These are phyloP conservation scores for Chernovozyma aurita DNA, from an alignment of 1,139 yeast species.

Conservation along the genomic window DNA sequence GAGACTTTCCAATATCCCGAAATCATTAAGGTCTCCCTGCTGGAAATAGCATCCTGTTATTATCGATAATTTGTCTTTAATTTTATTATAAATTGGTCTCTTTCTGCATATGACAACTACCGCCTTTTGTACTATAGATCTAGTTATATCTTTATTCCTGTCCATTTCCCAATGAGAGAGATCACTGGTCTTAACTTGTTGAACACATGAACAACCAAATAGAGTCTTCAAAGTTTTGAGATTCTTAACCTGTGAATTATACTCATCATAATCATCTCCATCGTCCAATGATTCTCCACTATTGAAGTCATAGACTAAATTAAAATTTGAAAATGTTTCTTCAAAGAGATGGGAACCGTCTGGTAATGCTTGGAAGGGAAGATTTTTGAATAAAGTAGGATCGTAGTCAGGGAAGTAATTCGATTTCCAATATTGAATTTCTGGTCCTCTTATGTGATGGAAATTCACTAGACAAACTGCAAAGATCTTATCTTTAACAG, in stretches of 20 bases:
- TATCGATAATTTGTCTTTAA: slow-evolving; percentile 84
- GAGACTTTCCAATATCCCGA: slow-evolving; percentile 60
- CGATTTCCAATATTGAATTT: slow-evolving; percentile 88
- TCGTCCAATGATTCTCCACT: slow-evolving; percentile 43
- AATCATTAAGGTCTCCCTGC: slow-evolving; percentile 74
- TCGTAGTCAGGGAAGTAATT: slow-evolving; percentile 41
- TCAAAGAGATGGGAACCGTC: slow-evolving; percentile 92
- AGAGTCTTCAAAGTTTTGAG: slow-evolving; percentile 72
- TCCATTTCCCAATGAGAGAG: slow-evolving; percentile 43
- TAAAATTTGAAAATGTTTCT: slow-evolving; percentile 90
- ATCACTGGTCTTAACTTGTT: slow-evolving; percentile 70
- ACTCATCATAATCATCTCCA: slow-evolving; percentile 40
- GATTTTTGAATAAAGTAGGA: slow-evolving; percentile 69
- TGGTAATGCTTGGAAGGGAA: slow-evolving; percentile 93
- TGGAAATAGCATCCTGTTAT: slow-evolving; percentile 83
- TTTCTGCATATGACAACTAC: slow-evolving; percentile 76
- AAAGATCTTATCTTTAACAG: slow-evolving; percentile 47
- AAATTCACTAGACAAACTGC: slow-evolving; percentile 91
- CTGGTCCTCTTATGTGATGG: slow-evolving; percentile 94
- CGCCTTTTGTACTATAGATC: slow-evolving; percentile 90
- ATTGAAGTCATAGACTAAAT: slow-evolving; percentile 69
- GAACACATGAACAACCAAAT: slow-evolving; percentile 90
- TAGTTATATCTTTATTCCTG: slow-evolving; percentile 63
- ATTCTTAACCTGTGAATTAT: slow-evolving; percentile 41
- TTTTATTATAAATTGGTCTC: slow-evolving; percentile 83